Percentiles rank a stretch among this genome's conserved stretches.
phyloP scores from a whole-genome alignment of 257 asterid genomes.

The Verbascum thapsus region DNA sequence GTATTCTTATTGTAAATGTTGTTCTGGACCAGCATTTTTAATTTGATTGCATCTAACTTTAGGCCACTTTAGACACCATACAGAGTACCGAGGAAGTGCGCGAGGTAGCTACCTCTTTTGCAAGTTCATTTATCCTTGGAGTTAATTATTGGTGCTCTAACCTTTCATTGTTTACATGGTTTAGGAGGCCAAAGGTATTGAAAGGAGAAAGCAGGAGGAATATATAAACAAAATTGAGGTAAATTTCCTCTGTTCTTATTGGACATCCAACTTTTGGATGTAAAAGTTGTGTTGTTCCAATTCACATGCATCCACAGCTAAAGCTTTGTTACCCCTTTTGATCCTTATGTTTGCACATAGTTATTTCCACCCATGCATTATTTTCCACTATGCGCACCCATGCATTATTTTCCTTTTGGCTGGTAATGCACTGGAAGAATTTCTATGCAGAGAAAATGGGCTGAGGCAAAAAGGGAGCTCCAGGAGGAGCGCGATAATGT shows the following conservation, averaged over 20 bases:
- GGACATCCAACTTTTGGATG: conserved; percentile 15
- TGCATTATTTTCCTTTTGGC: too few relatives aligned
- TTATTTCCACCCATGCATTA: conserved; percentile 1
- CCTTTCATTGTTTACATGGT: conserved; percentile 15
- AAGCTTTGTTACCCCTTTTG: conserved; percentile 9
- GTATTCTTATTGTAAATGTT: background rate
- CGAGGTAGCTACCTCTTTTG: conserved; percentile 53
- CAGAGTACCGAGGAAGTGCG: conserved; percentile 85
- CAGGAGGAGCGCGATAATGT: conserved; percentile 76
- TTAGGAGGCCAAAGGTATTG: conserved; percentile 79
- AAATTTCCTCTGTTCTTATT: conserved; percentile 12
- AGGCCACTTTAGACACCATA: conserved; percentile 87
- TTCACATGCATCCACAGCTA: background rate
- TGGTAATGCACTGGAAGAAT: conserved; percentile 21
- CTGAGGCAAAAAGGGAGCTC: conserved; percentile 84
- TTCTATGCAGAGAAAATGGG: conserved; percentile 81
- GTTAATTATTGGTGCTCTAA: conserved; percentile 15
- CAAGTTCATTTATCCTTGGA: background rate
- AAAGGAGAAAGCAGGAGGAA: conserved; percentile 75
- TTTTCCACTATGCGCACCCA: too few relatives aligned
- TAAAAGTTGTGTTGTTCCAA: conserved; percentile 8
- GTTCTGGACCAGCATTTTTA: conserved; percentile 9
- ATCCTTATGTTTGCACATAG: background rate
- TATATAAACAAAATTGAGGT: conserved; percentile 78
- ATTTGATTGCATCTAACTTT: conserved; percentile 25